Evolutionary conservation across 805 yeast species (phyloP), one percentile per base, ranked within the genome.

Genomic region (Metschnikowia amazonensis): DNA sequence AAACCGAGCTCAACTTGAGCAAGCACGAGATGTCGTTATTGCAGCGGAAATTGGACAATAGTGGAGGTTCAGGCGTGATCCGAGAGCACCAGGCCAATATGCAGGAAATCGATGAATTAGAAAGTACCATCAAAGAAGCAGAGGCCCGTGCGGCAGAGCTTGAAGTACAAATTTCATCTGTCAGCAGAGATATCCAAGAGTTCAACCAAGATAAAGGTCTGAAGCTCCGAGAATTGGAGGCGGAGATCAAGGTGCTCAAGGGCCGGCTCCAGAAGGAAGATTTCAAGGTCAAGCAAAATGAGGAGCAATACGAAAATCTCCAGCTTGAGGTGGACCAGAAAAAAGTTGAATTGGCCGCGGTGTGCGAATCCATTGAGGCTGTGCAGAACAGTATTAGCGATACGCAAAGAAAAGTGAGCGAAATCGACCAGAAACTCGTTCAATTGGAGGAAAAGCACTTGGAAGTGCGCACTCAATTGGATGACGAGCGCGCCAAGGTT

Each of bases 121-220:
- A 66, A 16, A 54, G 57, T 4, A 60, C 65, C 18, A 72, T 82
- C 4, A 71, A 75, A 14, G 59, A 67, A 16, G 51, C 45, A n/a
- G 41, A 43, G 32, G 51, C 57, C 2, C 55, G 62, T 13, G 60
- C 70, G 3, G 43, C 53, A 1, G 56, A 55, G 2, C 70, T 69
- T 32, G 60, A 69, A 27, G 47, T 46, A 0, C 85, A 82, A 24
- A 76, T 86, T 10, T 52, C 56, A 3, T 60, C 60, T 6, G 81
- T 86, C 43, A 86, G 86, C 58, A 76, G 69, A 14, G 98, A 94
- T 61, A 86, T 89, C 69, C 72, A 75, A 43, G 98, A 94, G 56
- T 92, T 89, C 60, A 80, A 77, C 48, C 69, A 69, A 36, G 85
- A 95, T 61, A 90, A 89, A 55, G 88, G 90, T 1, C 77, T 84